Conservation (phyloP, 805 yeast species). For the Candida glaebosa region DNA sequence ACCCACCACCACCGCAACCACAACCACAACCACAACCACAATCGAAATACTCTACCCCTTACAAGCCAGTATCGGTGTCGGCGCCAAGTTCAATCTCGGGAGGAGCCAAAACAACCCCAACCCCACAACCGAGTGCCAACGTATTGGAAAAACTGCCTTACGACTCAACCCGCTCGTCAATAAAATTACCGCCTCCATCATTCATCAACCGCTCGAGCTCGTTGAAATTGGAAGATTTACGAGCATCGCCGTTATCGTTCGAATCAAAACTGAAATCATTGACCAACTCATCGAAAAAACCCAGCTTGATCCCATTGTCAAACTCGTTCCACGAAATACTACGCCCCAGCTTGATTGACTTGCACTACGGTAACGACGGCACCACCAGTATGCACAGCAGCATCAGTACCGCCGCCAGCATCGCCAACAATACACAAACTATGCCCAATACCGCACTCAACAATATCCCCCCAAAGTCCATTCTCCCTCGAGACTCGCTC, state of each 20-base stretch:
- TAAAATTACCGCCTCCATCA: conserved; percentile 20
- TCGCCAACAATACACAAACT: too few species aligned
- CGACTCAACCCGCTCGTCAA: conserved; percentile 9
- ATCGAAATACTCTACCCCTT: conserved; percentile 4
- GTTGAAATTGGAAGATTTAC: too few species aligned
- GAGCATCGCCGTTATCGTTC: too few species aligned
- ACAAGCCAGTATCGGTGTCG: conserved; percentile 1
- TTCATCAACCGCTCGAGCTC: too few species aligned
- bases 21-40: conserved; percentile 6
- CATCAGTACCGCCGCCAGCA: too few species aligned
- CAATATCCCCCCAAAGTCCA: conserved; percentile 1
- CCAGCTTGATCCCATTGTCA: conserved; percentile 15
- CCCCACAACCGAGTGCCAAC: too few species aligned
- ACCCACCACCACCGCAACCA: conserved; percentile 6
- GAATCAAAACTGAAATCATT: not conserved
- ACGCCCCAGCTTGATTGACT: conserved; percentile 35
- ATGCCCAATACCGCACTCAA: too few species aligned
- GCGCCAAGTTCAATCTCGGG: conserved; percentile 2
- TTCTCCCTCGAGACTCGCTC: conserved; percentile 18
- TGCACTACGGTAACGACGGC: conserved; percentile 18
- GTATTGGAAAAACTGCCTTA: too few species aligned
- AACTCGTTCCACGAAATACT: conserved; percentile 24
- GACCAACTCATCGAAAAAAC: conserved; percentile 2
- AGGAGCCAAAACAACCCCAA: not conserved
- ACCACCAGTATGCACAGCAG: not conserved